phyloP scores from a whole-genome alignment of 305 asterid species.

The Fraxinus latifolia region DNA sequence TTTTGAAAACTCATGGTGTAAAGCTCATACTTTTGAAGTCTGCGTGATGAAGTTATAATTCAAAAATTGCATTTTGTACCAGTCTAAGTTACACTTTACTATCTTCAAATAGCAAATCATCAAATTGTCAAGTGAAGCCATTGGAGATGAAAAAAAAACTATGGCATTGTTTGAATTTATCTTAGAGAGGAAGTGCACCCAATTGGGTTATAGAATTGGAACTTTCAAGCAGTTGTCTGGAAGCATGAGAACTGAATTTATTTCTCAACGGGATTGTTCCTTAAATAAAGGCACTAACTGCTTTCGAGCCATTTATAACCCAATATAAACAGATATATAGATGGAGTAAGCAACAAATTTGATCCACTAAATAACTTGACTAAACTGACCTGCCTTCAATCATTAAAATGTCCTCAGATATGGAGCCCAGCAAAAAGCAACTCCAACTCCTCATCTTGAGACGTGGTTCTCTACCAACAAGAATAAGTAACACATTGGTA shows the following conservation, averaged over 20 bases:
- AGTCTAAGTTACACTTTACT: background rate
- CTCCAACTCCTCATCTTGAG: conserved; percentile 45
- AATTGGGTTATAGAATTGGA: background rate
- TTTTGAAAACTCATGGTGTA: background rate
- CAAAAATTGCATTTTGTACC: background rate
- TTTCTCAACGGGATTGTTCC: background rate
- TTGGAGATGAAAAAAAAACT: background rate
- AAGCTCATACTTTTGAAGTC: background rate
- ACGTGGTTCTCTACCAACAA: conserved; percentile 43
- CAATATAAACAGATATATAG: background rate
- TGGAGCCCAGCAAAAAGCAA: conserved; percentile 45
- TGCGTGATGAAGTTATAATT: background rate
- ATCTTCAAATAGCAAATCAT: background rate
- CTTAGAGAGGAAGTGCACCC: background rate
- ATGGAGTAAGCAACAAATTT: background rate
- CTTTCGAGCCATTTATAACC: background rate
- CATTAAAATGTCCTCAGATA: conserved; percentile 19
- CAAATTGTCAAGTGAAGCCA: background rate
- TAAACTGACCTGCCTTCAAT: background rate
- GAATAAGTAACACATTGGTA: background rate
- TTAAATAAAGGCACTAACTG: background rate
- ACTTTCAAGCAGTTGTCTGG: background rate
- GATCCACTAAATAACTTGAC: background rate
- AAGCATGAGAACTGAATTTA: background rate
- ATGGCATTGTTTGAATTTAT: background rate